Evolutionary conservation across 2,329 filamentous ascomycete genomes (phyloP).

Genomic region (Xylaria sp.): DNA sequence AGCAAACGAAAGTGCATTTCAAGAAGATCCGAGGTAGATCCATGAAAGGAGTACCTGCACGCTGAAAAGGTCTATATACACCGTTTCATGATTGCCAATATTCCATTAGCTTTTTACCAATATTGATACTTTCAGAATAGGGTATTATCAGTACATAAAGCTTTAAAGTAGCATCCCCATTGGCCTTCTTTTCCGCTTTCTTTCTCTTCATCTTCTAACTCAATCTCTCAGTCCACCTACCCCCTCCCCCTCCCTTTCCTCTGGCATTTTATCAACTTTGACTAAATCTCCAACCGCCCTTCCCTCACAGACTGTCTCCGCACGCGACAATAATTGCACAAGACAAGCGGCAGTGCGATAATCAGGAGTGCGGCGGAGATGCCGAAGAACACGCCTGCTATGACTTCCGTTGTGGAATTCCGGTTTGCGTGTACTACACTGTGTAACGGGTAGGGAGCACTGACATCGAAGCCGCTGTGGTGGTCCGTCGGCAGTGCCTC

Average conservation of each 20-base stretch:
- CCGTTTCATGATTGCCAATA: neutral
- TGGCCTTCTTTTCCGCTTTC: neutral
- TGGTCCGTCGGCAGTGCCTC: neutral
- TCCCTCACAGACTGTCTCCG: constrained; percentile 15
- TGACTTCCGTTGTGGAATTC: neutral
- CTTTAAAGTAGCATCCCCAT: neutral
- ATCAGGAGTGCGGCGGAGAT: constrained; percentile 28
- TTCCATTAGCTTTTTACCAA: neutral
- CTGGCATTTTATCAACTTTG: neutral
- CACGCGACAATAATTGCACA: constrained; percentile 32
- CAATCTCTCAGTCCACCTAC: neutral
- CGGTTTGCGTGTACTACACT: neutral
- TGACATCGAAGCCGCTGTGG: neutral
- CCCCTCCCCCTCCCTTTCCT: too few species aligned
- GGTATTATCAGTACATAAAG: neutral
- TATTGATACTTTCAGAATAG: neutral
- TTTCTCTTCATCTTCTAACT: neutral
- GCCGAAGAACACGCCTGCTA: constrained; percentile 31
- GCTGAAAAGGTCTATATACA: neutral
- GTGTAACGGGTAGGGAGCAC: neutral
- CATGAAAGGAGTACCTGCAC: too few species aligned
- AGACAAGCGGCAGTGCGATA: constrained; percentile 27
- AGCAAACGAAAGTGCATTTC: too few species aligned
- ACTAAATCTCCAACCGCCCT: constrained; percentile 21
- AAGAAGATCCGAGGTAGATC: too few species aligned